Evolutionary conservation across 805 yeast species (phyloP).

Genomic region (Ogataea nitratoaversa): DNA sequence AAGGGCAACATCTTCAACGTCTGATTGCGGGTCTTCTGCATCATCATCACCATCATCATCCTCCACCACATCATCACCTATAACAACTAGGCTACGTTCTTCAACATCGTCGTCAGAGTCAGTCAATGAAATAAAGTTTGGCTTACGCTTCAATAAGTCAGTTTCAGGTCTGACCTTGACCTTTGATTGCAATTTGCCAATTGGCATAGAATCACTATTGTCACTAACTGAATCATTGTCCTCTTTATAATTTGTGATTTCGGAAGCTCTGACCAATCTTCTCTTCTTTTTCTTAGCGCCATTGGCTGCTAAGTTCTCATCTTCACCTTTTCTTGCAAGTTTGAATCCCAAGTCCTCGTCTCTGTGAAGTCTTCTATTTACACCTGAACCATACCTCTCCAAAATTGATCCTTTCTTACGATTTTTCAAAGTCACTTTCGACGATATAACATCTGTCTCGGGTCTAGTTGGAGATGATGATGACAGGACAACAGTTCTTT

Average conservation of each 20-base stretch:
- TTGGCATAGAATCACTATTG: neutral
- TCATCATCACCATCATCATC: conserved; percentile 36
- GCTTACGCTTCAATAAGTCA: neutral
- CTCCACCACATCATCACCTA: conserved; percentile 12
- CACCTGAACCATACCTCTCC: conserved; percentile 20
- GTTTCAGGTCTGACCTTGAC: neutral
- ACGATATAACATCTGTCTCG: conserved; percentile 23
- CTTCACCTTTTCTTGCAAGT: no score
- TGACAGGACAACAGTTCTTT: conserved; percentile 11
- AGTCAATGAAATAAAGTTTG: conserved; percentile 13
- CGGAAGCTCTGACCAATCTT: conserved; percentile 19
- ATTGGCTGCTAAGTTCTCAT: no score
- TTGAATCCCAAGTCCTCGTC: conserved; percentile 36
- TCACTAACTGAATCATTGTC: no score
- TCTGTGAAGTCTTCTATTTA: conserved; percentile 23
- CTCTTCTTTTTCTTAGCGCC: no score
- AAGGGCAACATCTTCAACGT: conserved; percentile 34
- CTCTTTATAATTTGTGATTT: neutral
- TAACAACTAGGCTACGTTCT: conserved; percentile 11
- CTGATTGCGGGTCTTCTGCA: conserved; percentile 29
- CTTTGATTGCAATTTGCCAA: neutral
- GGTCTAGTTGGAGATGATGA: conserved; percentile 15
- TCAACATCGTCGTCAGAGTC: conserved; percentile 11
- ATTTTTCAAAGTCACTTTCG: conserved; percentile 25
- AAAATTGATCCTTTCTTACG: conserved; percentile 17